Conservation (phyloP, 352 stramenopile genomes). For the Pythium brassicae region DNA sequence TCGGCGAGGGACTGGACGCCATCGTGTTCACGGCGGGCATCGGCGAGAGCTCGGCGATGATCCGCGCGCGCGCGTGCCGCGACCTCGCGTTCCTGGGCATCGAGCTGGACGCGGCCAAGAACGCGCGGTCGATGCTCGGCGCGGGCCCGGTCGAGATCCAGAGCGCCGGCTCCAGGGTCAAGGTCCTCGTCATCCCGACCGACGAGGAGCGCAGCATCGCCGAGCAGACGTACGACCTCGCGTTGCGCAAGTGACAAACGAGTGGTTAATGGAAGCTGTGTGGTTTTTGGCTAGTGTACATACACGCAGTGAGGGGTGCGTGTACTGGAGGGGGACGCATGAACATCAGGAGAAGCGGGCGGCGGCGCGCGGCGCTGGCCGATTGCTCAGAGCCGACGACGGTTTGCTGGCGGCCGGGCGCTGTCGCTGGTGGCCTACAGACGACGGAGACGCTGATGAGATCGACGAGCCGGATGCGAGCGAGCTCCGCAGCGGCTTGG, state of each 20-base stretch:
- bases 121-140: slow-evolving; percentile 58
- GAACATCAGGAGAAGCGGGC: background rate
- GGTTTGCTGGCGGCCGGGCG: background rate
- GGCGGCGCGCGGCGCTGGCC: background rate
- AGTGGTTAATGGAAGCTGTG: background rate
- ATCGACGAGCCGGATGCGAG: slow-evolving; percentile 4
- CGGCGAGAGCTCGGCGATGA: slow-evolving; percentile 79
- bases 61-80: slow-evolving; percentile 65
- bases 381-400: background rate
- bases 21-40: slow-evolving; percentile 89
- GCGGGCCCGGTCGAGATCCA: slow-evolving; percentile 62
- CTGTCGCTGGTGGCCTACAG: background rate
- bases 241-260: slow-evolving; percentile 29
- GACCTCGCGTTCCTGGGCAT: slow-evolving; percentile 68
- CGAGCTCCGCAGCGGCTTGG: slow-evolving; percentile 2
- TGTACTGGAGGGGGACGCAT: too few relatives aligned
- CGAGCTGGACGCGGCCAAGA: slow-evolving; percentile 67
- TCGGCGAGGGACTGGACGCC: slow-evolving; percentile 67
- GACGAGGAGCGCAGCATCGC: slow-evolving; percentile 90
- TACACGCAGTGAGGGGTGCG: background rate
- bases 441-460: slow-evolving; percentile 2
- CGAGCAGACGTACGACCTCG: slow-evolving; percentile 73
- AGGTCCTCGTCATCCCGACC: slow-evolving; percentile 85
- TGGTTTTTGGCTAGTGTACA: background rate
- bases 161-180: slow-evolving; percentile 34